A percentile compares a stretch with the other conserved stretches of the same genome.
Evolutionary conservation across 2,329 filamentous ascomycete species (phyloP).

Genomic region (Apiospora saccharicola): DNA sequence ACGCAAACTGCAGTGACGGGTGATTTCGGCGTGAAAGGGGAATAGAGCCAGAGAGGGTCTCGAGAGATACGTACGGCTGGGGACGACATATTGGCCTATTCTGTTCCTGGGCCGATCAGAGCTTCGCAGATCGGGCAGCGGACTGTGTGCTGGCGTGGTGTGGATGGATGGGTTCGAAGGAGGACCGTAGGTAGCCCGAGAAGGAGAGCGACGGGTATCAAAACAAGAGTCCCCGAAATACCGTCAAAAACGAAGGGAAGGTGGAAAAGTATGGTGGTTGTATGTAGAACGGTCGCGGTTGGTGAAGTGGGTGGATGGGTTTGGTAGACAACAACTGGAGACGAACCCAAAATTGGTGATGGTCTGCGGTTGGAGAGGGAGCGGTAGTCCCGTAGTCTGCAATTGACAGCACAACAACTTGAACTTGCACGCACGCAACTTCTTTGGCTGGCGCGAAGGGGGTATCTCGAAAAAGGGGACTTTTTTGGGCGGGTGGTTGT

Average conservation of each 20-base stretch:
- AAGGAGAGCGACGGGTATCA: not conserved
- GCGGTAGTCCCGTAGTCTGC: not conserved
- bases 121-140: constrained; percentile 18
- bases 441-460: constrained; percentile 24
- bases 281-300: constrained; percentile 1
- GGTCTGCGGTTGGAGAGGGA: not conserved
- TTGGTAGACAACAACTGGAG: constrained; percentile 7
- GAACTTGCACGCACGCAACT: not conserved
- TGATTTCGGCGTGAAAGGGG: not conserved
- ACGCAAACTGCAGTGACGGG: not conserved
- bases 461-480: constrained; percentile 30
- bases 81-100: constrained; percentile 46
- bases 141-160: not conserved
- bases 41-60: constrained; percentile 24
- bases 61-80: constrained; percentile 42
- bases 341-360: constrained; percentile 11
- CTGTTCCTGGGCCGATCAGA: constrained; percentile 18
- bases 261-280: constrained; percentile 18
- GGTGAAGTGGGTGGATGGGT: not conserved
- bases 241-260: constrained; percentile 19
- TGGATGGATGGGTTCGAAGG: constrained; percentile 6
- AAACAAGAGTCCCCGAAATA: not conserved
- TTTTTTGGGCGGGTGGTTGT: constrained; percentile 6
- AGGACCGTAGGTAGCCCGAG: constrained; percentile 8
- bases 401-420: constrained; percentile 13